Base-by-base conservation (phyloP, 108 stramenopile genomes). In the Phaeodactylum tricornutum region DNA sequence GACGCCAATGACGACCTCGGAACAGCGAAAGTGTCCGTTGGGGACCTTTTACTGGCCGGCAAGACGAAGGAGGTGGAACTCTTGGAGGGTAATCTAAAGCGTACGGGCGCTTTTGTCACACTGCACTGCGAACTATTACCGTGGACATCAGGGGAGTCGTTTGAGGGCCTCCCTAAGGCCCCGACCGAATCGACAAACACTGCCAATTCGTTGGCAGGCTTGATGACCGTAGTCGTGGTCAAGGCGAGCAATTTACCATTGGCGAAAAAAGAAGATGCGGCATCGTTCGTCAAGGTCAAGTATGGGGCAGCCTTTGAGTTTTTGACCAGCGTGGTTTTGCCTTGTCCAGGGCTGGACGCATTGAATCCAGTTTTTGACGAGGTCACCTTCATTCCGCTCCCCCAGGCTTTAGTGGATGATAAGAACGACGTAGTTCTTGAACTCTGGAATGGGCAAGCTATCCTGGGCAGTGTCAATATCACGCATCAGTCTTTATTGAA, bases 1-100 rank as follows among this genome's bases (percentile, higher is more conserved):
- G 70, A 76, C 45, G 9, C 68, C 1, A 74, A 84, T 54, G 78
- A 79, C 52, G 37, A 58, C 36, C 37, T 84, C 16, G 83, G 83
- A n/a, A 49, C 27, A 24, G 70, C 67, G 0, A 32, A 48, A 23
- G 47, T 71, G 6, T 71, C 62, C 0, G 60, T 74, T 3, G 53
- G 56, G 2, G 68, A 79, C 9, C 35, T 84, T 16, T 32, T 84
- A 16, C 22, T 64, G 63, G 55, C 41, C 2, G 19, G 53, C 5
- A 14, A 44, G 42, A 41, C 57, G 48, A 11, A 57, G 19, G 53
- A 52, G 33, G 42, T 77, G 38, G 49, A 56, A 30, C 28, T 69
- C 48, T 0, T 49, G 32, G 32, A 64, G 29, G 21, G 35, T 16
- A 29, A 43, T 4, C n/a, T 43, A 56, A 43, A 33, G 8, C 29